Conservation (phyloP, 2,329 filamentous ascomycete species). For the Plectosphaerella plurivora region DNA sequence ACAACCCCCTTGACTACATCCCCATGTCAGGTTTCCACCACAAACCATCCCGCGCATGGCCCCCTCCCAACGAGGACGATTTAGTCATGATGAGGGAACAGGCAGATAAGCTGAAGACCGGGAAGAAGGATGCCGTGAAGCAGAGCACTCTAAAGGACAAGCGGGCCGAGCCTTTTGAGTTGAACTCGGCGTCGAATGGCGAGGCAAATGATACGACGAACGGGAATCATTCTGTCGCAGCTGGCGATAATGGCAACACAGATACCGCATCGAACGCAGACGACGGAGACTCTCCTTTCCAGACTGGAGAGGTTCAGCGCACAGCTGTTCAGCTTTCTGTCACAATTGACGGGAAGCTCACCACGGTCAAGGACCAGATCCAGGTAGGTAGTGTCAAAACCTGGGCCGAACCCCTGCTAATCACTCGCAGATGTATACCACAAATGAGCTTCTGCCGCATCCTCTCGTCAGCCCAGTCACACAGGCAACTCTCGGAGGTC, state of each 20-base stretch:
- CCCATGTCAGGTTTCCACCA: constrained; percentile 85
- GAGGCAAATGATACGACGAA: not conserved
- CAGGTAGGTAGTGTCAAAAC: constrained; percentile 51
- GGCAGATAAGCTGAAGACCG: constrained; percentile 33
- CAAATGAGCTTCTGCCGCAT: constrained; percentile 80
- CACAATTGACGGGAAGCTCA: constrained; percentile 62
- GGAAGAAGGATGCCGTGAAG: constrained; percentile 14
- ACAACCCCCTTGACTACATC: constrained; percentile 79
- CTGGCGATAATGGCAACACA: not conserved
- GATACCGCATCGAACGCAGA: not conserved
- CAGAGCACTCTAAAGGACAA: constrained; percentile 22
- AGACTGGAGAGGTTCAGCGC: not conserved
- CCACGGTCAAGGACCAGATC: constrained; percentile 85
- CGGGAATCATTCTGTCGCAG: not conserved
- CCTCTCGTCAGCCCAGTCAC: constrained; percentile 86
- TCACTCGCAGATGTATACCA: constrained; percentile 57
- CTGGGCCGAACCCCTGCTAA: not conserved
- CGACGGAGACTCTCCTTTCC: not conserved
- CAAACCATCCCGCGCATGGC: constrained; percentile 86
- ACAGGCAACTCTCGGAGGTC: constrained; percentile 82
- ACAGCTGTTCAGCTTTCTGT: constrained; percentile 46
- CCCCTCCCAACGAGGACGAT: constrained; percentile 80
- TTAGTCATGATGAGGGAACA: constrained; percentile 49
- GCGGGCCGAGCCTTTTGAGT: constrained; percentile 29
- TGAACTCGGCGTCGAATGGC: constrained; percentile 8